A percentile compares a stretch with the other conserved stretches of the same genome.
Conservation (phyloP, 1,284 basidiomycete species). For the Leccinum fallax region DNA sequence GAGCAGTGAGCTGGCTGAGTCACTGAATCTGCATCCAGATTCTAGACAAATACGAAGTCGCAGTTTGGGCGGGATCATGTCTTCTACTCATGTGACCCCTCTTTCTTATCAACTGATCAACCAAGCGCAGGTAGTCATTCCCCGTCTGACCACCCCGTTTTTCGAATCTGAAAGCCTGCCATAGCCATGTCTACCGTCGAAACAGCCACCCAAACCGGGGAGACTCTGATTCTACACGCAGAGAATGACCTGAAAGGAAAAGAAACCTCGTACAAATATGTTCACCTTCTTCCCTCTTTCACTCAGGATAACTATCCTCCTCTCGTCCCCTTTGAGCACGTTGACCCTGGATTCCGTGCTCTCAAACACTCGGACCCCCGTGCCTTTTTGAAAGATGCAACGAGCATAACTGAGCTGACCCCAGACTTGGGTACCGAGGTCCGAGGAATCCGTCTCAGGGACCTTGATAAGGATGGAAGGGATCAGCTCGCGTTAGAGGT, state of each 20-base stretch:
- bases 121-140: not conserved
- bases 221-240: constrained; percentile 31
- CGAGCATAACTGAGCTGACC: constrained; percentile 62
- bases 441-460: constrained; percentile 68
- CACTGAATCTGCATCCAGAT: not conserved
- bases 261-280: constrained; percentile 55
- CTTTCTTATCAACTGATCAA: not conserved
- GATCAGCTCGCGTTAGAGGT: constrained; percentile 82
- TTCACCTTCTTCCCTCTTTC: constrained; percentile 68
- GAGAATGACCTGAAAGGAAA: constrained; percentile 26
- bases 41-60: constrained; percentile 11
- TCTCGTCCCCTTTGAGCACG: constrained; percentile 73
- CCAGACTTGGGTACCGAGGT: constrained; percentile 80
- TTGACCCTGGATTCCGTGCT: constrained; percentile 73
- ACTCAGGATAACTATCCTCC: constrained; percentile 64
- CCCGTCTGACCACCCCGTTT: not conserved
- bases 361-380: constrained; percentile 66
- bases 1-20: not conserved
- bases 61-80: not conserved
- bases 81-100: constrained; percentile 1
- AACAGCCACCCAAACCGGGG: constrained; percentile 34
- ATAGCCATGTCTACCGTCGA: constrained; percentile 37
- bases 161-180: no score
- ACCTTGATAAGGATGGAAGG: constrained; percentile 61
- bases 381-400: constrained; percentile 64